Evolutionary conservation across 2,329 filamentous ascomycete species (phyloP).

Genomic region (Beauveria varroae): DNA sequence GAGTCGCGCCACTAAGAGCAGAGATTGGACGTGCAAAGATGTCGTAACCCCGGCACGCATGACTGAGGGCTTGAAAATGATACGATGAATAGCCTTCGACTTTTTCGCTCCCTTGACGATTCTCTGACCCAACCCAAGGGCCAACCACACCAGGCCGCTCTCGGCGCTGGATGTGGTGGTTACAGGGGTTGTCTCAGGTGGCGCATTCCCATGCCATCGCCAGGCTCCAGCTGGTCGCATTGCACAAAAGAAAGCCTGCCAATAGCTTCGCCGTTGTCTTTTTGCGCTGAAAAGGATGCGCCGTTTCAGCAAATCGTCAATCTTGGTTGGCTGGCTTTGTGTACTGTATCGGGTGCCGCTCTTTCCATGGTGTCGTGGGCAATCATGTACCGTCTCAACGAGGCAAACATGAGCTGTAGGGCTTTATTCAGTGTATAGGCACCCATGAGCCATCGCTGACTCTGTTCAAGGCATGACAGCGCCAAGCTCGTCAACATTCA

Average conservation of each 20-base stretch:
- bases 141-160: background rate
- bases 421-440: conserved; percentile 3
- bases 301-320: background rate
- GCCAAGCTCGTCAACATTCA: background rate
- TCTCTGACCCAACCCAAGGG: background rate
- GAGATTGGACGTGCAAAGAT: background rate
- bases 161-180: background rate
- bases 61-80: background rate
- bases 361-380: background rate
- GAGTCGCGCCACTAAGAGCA: background rate
- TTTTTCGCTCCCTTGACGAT: background rate
- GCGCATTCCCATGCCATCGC: background rate
- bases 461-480: background rate
- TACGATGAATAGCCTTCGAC: background rate
- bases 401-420: background rate
- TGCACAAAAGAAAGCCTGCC: background rate
- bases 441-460: background rate
- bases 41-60: background rate
- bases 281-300: background rate
- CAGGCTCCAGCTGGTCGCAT: background rate
- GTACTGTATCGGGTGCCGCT: background rate
- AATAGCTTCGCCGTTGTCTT: background rate
- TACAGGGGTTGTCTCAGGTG: background rate
- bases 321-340: background rate
- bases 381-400: background rate